A percentile compares a stretch with the other conserved stretches of the same genome.
Evolutionary conservation across 768 basidiomycete genomes (phyloP).

Genomic region (Gelatoporia subvermispora): DNA sequence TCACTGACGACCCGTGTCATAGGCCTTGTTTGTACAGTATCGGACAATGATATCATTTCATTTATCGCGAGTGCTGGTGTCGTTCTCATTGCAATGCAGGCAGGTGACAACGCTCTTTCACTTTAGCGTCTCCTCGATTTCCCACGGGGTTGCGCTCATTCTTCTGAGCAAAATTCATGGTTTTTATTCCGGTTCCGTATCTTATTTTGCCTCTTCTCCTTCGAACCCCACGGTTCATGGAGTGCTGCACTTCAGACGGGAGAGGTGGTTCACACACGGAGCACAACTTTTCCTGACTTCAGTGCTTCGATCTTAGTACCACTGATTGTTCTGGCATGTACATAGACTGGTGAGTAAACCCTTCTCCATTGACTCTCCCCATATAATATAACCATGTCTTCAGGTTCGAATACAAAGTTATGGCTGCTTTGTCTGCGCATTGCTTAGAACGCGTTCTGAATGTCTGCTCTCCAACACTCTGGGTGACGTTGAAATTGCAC

Average conservation of each 20-base stretch:
- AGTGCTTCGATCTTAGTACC: background rate
- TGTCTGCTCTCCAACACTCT: slow-evolving; percentile 91
- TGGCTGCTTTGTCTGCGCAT: too few species aligned
- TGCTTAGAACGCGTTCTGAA: background rate
- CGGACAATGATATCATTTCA: slow-evolving; percentile 25
- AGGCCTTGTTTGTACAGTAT: slow-evolving; percentile 32
- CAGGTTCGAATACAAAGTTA: too few species aligned
- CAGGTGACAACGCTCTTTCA: slow-evolving; percentile 56
- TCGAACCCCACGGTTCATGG: slow-evolving; percentile 15
- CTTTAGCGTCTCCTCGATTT: slow-evolving; percentile 75
- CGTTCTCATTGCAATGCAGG: background rate
- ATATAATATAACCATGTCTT: too few species aligned
- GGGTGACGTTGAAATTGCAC: slow-evolving; percentile 70
- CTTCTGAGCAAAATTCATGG: slow-evolving; percentile 67
- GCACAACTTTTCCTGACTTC: slow-evolving; percentile 25
- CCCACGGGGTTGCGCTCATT: slow-evolving; percentile 77
- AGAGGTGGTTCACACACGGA: slow-evolving; percentile 50
- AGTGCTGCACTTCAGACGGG: slow-evolving; percentile 22
- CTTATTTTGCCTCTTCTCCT: slow-evolving; percentile 38
- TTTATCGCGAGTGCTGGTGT: slow-evolving; percentile 3
- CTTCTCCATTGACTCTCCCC: too few species aligned
- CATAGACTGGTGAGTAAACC: slow-evolving; percentile 8
- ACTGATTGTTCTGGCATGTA: slow-evolving; percentile 1
- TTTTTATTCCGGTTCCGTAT: slow-evolving; percentile 25
- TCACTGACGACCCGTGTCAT: slow-evolving; percentile 15